Evolutionary conservation across 139 green algal genomes (phyloP).

Genomic region (Protoeuglena noctilucae): DNA sequence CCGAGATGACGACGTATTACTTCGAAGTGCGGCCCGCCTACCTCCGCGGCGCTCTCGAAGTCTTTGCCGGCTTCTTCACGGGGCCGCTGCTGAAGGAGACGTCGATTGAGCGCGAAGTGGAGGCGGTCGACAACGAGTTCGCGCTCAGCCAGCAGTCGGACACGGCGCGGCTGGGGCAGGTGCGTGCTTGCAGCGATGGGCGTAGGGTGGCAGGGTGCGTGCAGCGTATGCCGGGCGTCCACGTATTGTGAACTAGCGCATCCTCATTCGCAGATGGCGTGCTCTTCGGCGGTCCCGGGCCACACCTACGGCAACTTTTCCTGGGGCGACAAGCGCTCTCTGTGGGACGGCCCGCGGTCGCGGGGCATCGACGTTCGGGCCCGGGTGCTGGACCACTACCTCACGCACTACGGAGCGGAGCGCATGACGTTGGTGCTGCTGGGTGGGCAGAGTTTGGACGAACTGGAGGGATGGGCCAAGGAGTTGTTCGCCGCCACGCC

Average conservation of each 20-base stretch:
- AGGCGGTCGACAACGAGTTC: conserved; percentile 74
- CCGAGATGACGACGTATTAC: conserved; percentile 76
- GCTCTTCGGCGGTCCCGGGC: too few relatives aligned
- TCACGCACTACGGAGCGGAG: conserved; percentile 68
- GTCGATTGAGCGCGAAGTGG: conserved; percentile 77
- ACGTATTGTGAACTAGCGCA: too few relatives aligned
- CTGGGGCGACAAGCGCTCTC: conserved; percentile 75
- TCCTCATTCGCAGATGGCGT: too few relatives aligned
- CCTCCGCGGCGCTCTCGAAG: conserved; percentile 65
- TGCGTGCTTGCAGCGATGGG: too few relatives aligned
- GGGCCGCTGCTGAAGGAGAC: conserved; percentile 64
- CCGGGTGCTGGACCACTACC: conserved; percentile 67
- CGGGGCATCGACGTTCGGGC: conserved; percentile 46
- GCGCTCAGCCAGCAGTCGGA: conserved; percentile 8
- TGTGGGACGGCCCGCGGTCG: conserved; percentile 41
- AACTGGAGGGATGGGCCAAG: conserved; percentile 49
- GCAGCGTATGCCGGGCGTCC: neutral
- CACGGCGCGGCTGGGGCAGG: conserved; percentile 50
- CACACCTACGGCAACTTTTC: conserved; percentile 75
- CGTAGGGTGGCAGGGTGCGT: too few relatives aligned
- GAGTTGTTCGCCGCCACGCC: conserved; percentile 25
- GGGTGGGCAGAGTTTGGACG: conserved; percentile 63
- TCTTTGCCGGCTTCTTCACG: conserved; percentile 92
- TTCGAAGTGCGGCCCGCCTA: conserved; percentile 66
- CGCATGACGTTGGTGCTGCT: conserved; percentile 84